A percentile compares a stretch with the other conserved stretches of the same genome.
phyloP scores from a whole-genome alignment of 352 stramenopile species.

The Phytophthora megakarya region DNA sequence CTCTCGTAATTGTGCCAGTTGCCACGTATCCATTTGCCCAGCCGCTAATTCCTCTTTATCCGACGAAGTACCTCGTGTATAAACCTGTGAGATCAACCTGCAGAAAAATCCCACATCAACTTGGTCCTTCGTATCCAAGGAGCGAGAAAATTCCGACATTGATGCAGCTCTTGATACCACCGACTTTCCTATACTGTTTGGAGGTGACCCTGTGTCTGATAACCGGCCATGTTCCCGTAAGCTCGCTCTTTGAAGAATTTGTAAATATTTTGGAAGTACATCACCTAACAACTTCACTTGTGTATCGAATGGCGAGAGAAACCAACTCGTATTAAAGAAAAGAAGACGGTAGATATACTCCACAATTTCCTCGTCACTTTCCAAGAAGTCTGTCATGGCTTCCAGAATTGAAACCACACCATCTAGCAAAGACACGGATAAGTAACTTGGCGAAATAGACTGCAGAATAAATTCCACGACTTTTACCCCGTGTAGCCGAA shows the following conservation, averaged over 20 bases:
- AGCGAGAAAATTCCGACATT: conserved; percentile 31
- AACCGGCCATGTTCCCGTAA: conserved; percentile 21
- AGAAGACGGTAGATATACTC: conserved; percentile 68
- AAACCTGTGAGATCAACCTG: conserved; percentile 74
- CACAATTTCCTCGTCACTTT: conserved; percentile 36
- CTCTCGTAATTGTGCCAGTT: conserved; percentile 46
- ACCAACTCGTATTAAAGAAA: conserved; percentile 84
- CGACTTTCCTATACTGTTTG: conserved; percentile 15
- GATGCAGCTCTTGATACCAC: conserved; percentile 20
- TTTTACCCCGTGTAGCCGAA: conserved; percentile 68
- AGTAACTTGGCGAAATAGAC: conserved; percentile 72
- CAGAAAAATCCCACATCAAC: conserved; percentile 82
- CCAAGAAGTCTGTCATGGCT: conserved; percentile 48
- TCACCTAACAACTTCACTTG: conserved; percentile 71
- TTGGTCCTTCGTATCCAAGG: conserved; percentile 34
- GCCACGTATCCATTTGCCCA: conserved; percentile 42
- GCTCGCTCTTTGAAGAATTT: conserved; percentile 47
- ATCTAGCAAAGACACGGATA: conserved; percentile 65
- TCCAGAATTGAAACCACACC: conserved; percentile 68
- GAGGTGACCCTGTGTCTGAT: conserved; percentile 16
- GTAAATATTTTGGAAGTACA: conserved; percentile 63
- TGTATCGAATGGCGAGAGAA: conserved; percentile 74
- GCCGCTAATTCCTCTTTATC: conserved; percentile 32
- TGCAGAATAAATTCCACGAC: conserved; percentile 80
- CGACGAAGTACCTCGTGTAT: conserved; percentile 35